A percentile compares a stretch with the other conserved stretches of the same genome.
Conservation (phyloP, 768 basidiomycete species). For the Cytidiella melzeri region DNA sequence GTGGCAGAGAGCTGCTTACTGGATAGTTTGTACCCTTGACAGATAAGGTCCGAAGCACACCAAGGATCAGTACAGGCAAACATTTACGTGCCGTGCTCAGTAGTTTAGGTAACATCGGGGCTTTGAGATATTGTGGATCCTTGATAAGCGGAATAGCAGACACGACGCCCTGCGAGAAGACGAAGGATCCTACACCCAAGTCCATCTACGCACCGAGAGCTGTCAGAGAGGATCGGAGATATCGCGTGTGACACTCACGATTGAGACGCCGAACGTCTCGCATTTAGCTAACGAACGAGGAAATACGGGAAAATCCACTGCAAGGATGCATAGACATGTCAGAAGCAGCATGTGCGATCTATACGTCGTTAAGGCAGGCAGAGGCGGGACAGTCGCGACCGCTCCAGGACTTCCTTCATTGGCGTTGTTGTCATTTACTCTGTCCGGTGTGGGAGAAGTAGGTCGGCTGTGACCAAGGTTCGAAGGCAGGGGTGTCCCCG, state of each 20-base stretch:
- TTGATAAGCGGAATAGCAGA: conserved; percentile 80
- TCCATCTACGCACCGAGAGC: conserved; percentile 69
- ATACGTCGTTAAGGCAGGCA: conserved; percentile 81
- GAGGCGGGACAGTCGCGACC: conserved; percentile 25
- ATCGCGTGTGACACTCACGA: conserved; percentile 45
- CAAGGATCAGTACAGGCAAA: conserved; percentile 64
- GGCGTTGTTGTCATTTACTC: not conserved
- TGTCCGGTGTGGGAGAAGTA: conserved; percentile 8
- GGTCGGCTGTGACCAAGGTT: conserved; percentile 20
- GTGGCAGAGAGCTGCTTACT: conserved; percentile 37
- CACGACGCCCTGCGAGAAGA: conserved; percentile 91
- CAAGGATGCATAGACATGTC: conserved; percentile 86
- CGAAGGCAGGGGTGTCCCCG: conserved; percentile 50
- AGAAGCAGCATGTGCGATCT: conserved; percentile 94
- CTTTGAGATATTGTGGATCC: conserved; percentile 45
- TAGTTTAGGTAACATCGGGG: conserved; percentile 47
- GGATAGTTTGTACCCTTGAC: conserved; percentile 96
- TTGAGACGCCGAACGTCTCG: conserved; percentile 90
- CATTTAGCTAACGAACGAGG: conserved; percentile 87
- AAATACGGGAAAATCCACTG: conserved; percentile 93
- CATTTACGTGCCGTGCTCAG: conserved; percentile 46
- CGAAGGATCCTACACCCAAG: conserved; percentile 93
- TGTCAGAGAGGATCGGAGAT: not conserved
- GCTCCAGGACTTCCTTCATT: not conserved
- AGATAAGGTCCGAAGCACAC: conserved; percentile 68